Evolutionary conservation across 306 rosid species (phyloP).

Genomic region (Hippophae rhamnoides): DNA sequence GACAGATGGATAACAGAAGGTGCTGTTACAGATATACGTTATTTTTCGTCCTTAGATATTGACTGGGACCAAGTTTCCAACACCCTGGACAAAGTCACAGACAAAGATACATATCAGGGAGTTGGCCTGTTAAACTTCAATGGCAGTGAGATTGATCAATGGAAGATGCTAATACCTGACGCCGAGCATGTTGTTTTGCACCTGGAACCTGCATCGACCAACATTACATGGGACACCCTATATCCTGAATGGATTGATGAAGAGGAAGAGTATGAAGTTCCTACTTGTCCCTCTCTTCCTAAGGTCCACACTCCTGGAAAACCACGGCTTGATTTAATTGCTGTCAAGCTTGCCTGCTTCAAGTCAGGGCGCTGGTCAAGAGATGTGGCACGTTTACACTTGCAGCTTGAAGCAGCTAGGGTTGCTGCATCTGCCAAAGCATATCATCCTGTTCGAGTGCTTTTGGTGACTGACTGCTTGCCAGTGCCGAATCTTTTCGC

Average conservation of each 20-base stretch:
- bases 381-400: conserved; percentile 78
- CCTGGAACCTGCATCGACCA: conserved; percentile 35
- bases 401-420: conserved; percentile 89
- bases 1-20: conserved; percentile 26
- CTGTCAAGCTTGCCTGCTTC: conserved; percentile 77
- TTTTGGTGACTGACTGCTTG: conserved; percentile 65
- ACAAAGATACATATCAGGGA: conserved; percentile 50
- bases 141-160: conserved; percentile 51
- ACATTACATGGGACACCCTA: conserved; percentile 62
- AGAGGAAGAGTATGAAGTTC: conserved; percentile 81
- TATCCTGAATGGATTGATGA: conserved; percentile 96
- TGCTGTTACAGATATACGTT: conserved; percentile 38
- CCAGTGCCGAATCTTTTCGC: conserved; percentile 67
- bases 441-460: conserved; percentile 45
- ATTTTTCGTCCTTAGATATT: conserved; percentile 39
- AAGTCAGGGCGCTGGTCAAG: conserved; percentile 69
- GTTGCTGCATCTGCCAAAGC: conserved; percentile 67
- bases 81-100: conserved; percentile 35
- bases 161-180: conserved; percentile 67
- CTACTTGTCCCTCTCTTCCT: conserved; percentile 69
- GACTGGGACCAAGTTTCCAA: conserved; percentile 62
- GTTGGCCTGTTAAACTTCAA: conserved; percentile 77
- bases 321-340: conserved; percentile 70
- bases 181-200: conserved; percentile 46
- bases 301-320: conserved; percentile 50